A percentile compares a stretch with the other conserved stretches of the same genome.
These are phyloP conservation scores for Fraxinus albicans DNA, from an alignment of 305 asterid species.

Conservation along the genomic window DNA sequence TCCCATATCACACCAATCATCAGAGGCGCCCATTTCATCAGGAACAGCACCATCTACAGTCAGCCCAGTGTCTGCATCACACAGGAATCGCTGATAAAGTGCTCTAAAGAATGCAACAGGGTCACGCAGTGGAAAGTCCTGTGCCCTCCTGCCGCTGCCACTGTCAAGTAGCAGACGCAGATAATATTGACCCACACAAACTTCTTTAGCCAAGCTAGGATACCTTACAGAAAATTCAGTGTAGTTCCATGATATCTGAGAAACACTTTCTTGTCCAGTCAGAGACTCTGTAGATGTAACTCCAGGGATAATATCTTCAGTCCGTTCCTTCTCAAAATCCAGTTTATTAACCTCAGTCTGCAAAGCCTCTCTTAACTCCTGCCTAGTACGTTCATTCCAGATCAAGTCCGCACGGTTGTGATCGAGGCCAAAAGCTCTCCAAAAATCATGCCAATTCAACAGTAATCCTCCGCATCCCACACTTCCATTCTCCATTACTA, in stretches of 20 bases:
- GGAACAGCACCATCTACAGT: constrained; percentile 97
- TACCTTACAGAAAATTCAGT: constrained; percentile 88
- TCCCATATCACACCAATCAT: constrained; percentile 99
- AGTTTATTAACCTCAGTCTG: constrained; percentile 97
- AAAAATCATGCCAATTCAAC: constrained; percentile 95
- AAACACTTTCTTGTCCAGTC: constrained; percentile 59
- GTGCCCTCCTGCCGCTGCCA: constrained; percentile 73
- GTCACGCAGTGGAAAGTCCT: constrained; percentile 94
- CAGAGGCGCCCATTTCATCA: constrained; percentile 97
- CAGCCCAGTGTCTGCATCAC: constrained; percentile 98
- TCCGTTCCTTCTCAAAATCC: constrained; percentile 94
- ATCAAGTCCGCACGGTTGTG: constrained; percentile 98
- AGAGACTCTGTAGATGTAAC: constrained; percentile 55
- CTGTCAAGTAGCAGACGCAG: constrained; percentile 95
- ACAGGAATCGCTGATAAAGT: constrained; percentile 90
- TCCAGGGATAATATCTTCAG: constrained; percentile 94
- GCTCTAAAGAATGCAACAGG: constrained; percentile 98
- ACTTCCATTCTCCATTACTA: constrained; percentile 73
- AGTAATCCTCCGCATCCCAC: constrained; percentile 98
- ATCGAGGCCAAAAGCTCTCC: constrained; percentile 96
- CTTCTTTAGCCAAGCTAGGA: constrained; percentile 97
- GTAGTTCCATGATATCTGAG: constrained; percentile 98
- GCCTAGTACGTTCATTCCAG: constrained; percentile 98
- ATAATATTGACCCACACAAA: constrained; percentile 99
- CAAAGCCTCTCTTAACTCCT: constrained; percentile 90